Base-by-base conservation (phyloP, 768 basidiomycete species). In the Calvatia gigantea region DNA sequence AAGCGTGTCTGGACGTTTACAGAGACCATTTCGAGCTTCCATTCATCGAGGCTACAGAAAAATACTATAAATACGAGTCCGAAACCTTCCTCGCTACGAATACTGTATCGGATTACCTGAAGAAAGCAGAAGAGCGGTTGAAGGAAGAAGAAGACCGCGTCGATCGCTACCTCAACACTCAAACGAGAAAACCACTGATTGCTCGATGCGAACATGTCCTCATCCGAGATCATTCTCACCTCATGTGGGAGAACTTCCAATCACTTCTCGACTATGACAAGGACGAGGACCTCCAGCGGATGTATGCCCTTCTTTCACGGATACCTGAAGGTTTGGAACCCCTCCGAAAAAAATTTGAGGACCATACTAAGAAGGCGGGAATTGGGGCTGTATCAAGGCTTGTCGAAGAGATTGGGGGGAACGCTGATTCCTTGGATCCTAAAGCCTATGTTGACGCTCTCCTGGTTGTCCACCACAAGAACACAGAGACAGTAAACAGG, bases 221-320 rank as follows among this genome's bases (percentile, higher is more conserved):
- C 60, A 94, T 99, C 63, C 83, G 88, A 55, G 87, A 88, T 60
- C 94, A 96, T 65, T 77, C 86, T 44, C 81, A 84, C 57, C 71
- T 86, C 41, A 89, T 99, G 85, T 91, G 89, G 86, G 92, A 95
- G 58, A 92, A 86, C 70, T 98, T 98, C 77, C 93, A 95, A 69
- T 76, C 75, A 21, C 70, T 94, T 46, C 84, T 95, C 61, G 95
- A 98, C 68, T 94, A 81, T 68, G 96, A 98, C 71, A 92, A 94
- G 70, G 89, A 94, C 56, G 91, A 94, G 69, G 96, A 98, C 65
- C 77, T 99, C 39, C 92, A 92, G 62, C 82, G 95, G 39, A 97
- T 98, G 92, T 98, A 97, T 72, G 79, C 87, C 7, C 76, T 98
- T n/a, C 77, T 98, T 21, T 86, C 89, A 11, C 88, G 95, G 31